Evolutionary conservation across 2,329 filamentous ascomycete species (phyloP), one percentile per base, ranked within the genome.

Genomic region (Hypoxylon sp.): DNA sequence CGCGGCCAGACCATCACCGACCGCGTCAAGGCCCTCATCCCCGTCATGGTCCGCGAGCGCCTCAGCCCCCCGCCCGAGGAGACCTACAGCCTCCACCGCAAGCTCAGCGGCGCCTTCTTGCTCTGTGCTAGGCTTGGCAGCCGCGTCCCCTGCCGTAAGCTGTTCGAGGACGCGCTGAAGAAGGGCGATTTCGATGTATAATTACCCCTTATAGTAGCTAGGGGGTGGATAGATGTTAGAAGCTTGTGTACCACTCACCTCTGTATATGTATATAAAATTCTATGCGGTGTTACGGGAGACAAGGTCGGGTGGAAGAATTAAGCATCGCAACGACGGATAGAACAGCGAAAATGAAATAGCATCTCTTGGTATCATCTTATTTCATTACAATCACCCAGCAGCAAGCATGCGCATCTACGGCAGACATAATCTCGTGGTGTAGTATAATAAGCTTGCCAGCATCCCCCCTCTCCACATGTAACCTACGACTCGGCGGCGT

Each of bases 1-100:
- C 80, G 85, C 58, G 87, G 94, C 70, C 95, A 99, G 79, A 99
- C 94, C 1, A 98, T 99, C 66, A 99, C 95, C 1, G 93, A 98
- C 70, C 84, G 96, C 40, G 94, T 99, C 55, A 88, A 93, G 69
- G 84, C 81, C 3, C 82, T 96, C 49, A 98, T 99, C 65, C 95
- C 95, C 13, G 79, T 96, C 49, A 99, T 99, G 95, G 82, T 99
- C 42, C 85, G 86, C 54, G 95, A 99, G 79, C 80, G 95, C 29
- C 78, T 99, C 17, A 87, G 91, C 13, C 94, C 95, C 20, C 95
- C 96, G 20, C 95, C 95, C 0, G 96, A 99, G 77, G 95, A 99
- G 81, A 99, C 95, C 48, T 99, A 99, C 72, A 94, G 89, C 72
- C 77, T 99, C 69, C 95, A 99, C 75, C 85, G 95, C 59, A 99